These are phyloP conservation scores for Cladosporium oxysporum DNA, from an alignment of 2,329 filamentous ascomycete genomes.

Conservation along the genomic window DNA sequence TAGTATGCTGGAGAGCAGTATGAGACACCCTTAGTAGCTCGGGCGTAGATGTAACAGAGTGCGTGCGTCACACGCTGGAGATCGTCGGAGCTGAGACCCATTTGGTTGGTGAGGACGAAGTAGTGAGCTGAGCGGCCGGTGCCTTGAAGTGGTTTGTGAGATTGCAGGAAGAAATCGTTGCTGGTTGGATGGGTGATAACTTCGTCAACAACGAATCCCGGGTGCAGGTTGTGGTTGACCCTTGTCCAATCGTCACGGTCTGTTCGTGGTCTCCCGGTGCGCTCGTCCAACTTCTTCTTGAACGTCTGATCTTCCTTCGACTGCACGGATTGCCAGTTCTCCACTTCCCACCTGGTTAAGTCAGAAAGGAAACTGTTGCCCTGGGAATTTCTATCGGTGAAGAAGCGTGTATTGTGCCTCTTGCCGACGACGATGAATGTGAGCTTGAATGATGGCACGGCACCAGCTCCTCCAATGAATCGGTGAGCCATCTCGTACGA, in stretches of 20 bases:
- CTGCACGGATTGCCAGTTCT: no score
- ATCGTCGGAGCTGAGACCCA: conserved; percentile 6
- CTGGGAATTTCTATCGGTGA: conserved; percentile 24
- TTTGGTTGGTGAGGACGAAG: conserved; percentile 48
- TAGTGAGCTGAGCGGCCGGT: conserved; percentile 82
- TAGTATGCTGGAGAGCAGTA: conserved; percentile 41
- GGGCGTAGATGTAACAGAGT: conserved; percentile 38
- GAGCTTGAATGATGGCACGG: conserved; percentile 20
- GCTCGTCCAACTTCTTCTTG: background rate
- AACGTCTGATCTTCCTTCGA: accelerated
- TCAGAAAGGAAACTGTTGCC: background rate
- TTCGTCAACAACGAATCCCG: conserved; percentile 24
- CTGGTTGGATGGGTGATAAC: conserved; percentile 20
- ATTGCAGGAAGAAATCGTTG: conserved; percentile 29
- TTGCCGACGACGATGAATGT: conserved; percentile 43
- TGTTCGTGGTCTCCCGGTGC: no score
- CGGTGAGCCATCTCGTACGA: conserved; percentile 15
- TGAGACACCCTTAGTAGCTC: conserved; percentile 34
- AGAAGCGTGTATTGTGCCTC: conserved; percentile 47
- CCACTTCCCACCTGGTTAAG: background rate
- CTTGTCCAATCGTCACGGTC: no score
- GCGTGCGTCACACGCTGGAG: conserved; percentile 22
- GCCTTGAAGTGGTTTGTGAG: conserved; percentile 58
- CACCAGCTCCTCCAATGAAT: conserved; percentile 7
- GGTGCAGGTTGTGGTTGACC: conserved; percentile 23